Evolutionary conservation across 768 basidiomycete species (phyloP).

Genomic region (Tylopilus sp.): DNA sequence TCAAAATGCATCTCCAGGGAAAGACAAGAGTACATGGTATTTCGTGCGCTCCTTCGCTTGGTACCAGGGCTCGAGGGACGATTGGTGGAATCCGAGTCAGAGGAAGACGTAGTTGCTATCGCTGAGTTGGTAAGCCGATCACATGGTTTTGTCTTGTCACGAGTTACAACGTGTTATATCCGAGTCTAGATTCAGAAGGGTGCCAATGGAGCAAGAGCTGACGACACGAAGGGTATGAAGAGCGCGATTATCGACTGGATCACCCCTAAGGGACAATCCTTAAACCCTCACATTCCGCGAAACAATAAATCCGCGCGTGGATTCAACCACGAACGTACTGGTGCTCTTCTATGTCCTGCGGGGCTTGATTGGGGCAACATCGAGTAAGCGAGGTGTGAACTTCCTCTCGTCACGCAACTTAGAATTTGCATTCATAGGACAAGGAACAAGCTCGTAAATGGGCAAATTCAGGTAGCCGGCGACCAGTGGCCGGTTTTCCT

Average conservation of each 20-base stretch:
- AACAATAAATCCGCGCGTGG: not conserved
- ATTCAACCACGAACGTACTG: not conserved
- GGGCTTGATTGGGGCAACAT: not conserved
- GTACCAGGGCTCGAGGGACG: not conserved
- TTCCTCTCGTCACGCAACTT: too few species aligned
- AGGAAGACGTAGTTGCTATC: not conserved
- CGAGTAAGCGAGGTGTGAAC: too few species aligned
- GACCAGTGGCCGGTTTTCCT: not conserved
- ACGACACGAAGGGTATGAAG: not conserved
- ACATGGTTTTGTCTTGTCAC: too few species aligned
- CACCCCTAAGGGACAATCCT: not conserved
- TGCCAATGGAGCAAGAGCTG: not conserved
- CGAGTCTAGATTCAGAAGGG: not conserved
- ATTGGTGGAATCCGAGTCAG: not conserved
- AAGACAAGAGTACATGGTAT: not conserved
- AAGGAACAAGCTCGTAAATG: not conserved
- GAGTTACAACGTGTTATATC: not conserved
- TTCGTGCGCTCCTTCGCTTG: not conserved
- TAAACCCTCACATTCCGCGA: not conserved
- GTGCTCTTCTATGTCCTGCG: not conserved
- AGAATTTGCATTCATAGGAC: too few species aligned
- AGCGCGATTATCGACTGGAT: not conserved
- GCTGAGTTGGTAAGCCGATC: not conserved
- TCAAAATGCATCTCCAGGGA: too few species aligned
- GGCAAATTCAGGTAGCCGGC: not conserved